Conservation (phyloP, 2,329 filamentous ascomycete genomes). For the Rhynchosporium secalis region DNA sequence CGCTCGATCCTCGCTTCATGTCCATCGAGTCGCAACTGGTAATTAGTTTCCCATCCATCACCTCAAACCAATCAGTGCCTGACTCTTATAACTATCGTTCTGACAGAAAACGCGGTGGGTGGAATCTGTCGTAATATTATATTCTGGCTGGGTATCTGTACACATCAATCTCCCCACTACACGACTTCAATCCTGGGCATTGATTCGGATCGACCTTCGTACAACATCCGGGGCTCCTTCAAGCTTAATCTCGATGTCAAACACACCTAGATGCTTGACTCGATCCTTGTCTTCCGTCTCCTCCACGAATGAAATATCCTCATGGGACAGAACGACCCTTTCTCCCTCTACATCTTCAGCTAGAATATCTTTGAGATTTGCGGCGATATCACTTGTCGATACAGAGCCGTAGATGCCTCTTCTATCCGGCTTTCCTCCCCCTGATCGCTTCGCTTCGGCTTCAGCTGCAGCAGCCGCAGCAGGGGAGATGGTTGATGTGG, state of each 20-base stretch:
- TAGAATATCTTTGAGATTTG: conserved; percentile 49
- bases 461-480: conserved; percentile 41
- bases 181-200: conserved; percentile 40
- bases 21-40: background rate
- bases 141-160: conserved; percentile 26
- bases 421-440: conserved; percentile 19
- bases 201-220: conserved; percentile 45
- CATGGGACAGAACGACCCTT: conserved; percentile 49
- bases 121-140: conserved; percentile 26
- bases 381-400: conserved; percentile 52
- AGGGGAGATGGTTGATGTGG: conserved; percentile 39
- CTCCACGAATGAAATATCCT: conserved; percentile 51
- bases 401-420: conserved; percentile 52
- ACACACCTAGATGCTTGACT: conserved; percentile 55
- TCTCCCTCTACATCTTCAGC: conserved; percentile 52
- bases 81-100: background rate
- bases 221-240: conserved; percentile 47
- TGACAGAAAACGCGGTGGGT: background rate
- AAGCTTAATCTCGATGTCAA: conserved; percentile 51
- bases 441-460: conserved; percentile 39
- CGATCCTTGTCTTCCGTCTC: conserved; percentile 43
- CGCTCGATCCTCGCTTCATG: background rate
- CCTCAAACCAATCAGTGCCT: background rate
- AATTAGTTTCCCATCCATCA: background rate
- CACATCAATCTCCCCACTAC: conserved; percentile 12